These are phyloP conservation scores for Lentinula sp. DNA, from an alignment of 768 basidiomycete species.

Conservation along the genomic window DNA sequence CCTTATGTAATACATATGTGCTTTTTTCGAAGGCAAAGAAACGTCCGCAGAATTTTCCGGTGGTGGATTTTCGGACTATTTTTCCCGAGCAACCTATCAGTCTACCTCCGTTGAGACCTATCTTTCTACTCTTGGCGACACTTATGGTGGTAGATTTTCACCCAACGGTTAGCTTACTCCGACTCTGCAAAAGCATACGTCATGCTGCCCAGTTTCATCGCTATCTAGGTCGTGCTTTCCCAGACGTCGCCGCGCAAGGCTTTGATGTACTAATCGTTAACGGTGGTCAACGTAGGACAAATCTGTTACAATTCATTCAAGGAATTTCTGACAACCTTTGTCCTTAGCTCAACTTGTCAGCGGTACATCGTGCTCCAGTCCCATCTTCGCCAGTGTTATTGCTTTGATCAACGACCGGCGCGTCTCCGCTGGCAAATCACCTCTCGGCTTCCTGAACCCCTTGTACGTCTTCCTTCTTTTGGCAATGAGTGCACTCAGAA, in stretches of 20 bases:
- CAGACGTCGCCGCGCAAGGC: conserved; percentile 43
- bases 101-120: too few relatives aligned
- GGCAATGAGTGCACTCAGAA: too few relatives aligned
- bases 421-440: conserved; percentile 21
- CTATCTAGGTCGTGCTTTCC: conserved; percentile 15
- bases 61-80: conserved; percentile 3
- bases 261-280: conserved; percentile 12
- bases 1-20: neutral
- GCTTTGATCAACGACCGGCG: conserved; percentile 39
- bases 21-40: neutral
- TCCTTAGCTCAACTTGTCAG: conserved; percentile 12
- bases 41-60: conserved; percentile 14
- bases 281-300: conserved; percentile 11
- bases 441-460: conserved; percentile 33
- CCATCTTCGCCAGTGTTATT: conserved; percentile 40
- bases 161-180: conserved; percentile 21
- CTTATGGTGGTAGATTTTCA: conserved; percentile 41
- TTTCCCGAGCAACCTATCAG: too few relatives aligned
- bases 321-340: conserved; percentile 14
- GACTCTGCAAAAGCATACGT: too few relatives aligned
- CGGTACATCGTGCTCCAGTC: conserved; percentile 44
- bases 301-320: neutral
- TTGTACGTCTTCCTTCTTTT: conserved; percentile 10
- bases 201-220: neutral
- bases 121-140: conserved; percentile 7